A percentile compares a stretch with the other conserved stretches of the same genome.
These are phyloP conservation scores for Ganoderma boninense DNA, from an alignment of 1,284 basidiomycete genomes.

Conservation along the genomic window DNA sequence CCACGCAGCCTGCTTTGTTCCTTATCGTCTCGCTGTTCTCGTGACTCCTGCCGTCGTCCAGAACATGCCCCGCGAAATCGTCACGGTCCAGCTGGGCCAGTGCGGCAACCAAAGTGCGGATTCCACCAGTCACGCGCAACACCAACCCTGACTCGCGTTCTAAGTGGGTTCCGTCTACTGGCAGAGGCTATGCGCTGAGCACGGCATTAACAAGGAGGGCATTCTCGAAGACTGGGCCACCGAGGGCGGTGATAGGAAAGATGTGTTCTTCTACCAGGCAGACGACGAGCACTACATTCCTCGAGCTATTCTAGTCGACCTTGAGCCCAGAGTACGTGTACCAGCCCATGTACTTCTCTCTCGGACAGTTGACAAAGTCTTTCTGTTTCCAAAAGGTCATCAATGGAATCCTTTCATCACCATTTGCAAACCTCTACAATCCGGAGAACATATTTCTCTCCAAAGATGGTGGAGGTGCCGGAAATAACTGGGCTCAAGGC, in stretches of 20 bases:
- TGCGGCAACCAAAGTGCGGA: constrained; percentile 93
- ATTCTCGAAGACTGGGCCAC: constrained; percentile 96
- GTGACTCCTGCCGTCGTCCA: constrained; percentile 2
- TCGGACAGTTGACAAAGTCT: constrained; percentile 1
- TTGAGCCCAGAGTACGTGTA: constrained; percentile 90
- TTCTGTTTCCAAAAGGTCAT: constrained; percentile 75
- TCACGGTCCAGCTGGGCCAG: constrained; percentile 92
- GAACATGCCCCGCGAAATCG: constrained; percentile 85
- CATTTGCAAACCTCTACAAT: constrained; percentile 95
- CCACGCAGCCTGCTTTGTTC: constrained; percentile 14
- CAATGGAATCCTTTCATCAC: constrained; percentile 92
- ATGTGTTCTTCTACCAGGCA: constrained; percentile 99
- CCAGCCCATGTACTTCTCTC: not conserved
- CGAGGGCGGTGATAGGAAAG: constrained; percentile 95
- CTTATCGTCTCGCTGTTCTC: constrained; percentile 12
- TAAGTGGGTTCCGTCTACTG: constrained; percentile 92
- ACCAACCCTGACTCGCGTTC: constrained; percentile 33
- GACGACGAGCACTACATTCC: constrained; percentile 99
- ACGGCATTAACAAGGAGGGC: constrained; percentile 94
- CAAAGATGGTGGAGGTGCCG: constrained; percentile 96
- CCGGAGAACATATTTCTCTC: constrained; percentile 98
- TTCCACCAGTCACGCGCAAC: constrained; percentile 29
- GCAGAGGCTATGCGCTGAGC: constrained; percentile 95
- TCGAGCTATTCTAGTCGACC: constrained; percentile 94
- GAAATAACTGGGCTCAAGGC: constrained; percentile 99